A percentile compares a stretch with the other conserved stretches of the same genome.
Conservation (phyloP, 2,329 filamentous ascomycete genomes). For the Penicillium sp. region DNA sequence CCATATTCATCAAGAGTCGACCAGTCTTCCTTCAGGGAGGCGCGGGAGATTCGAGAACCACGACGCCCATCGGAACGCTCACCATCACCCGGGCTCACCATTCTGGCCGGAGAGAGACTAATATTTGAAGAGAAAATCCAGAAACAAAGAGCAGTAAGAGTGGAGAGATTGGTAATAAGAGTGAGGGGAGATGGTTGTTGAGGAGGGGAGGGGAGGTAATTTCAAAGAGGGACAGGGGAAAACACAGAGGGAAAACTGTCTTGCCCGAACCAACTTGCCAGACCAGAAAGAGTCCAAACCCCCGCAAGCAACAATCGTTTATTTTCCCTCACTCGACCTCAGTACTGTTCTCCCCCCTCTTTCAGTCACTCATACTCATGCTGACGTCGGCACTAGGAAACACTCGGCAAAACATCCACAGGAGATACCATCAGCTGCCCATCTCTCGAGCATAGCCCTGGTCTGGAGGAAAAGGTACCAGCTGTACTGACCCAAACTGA, state of each 20-base stretch:
- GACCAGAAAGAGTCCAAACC: no score
- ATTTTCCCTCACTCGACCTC: no score
- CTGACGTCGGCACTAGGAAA: slow-evolving; percentile 37
- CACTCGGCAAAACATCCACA: slow-evolving; percentile 10
- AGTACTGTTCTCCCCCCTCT: not conserved
- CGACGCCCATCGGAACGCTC: slow-evolving; percentile 27
- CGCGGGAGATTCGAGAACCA: slow-evolving; percentile 41
- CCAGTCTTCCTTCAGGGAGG: slow-evolving; percentile 39
- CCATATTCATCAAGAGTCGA: slow-evolving; percentile 63
- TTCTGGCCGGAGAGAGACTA: slow-evolving; percentile 9
- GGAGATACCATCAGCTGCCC: no score
- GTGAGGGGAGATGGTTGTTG: not conserved
- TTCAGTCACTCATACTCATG: slow-evolving; percentile 38
- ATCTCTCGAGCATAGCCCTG: not conserved
- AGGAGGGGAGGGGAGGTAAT: not conserved
- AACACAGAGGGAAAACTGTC: not conserved
- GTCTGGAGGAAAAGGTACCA: slow-evolving; percentile 2
- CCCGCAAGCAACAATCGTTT: no score
- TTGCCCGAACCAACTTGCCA: no score
- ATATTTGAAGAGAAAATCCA: not conserved
- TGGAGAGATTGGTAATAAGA: not conserved
- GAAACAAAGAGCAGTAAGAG: slow-evolving; percentile 5
- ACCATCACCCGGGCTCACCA: slow-evolving; percentile 26
- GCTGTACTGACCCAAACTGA: slow-evolving; percentile 23
- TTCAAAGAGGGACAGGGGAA: not conserved